Conservation (phyloP, 768 basidiomycete species). For the Xerocomus potaroensis region DNA sequence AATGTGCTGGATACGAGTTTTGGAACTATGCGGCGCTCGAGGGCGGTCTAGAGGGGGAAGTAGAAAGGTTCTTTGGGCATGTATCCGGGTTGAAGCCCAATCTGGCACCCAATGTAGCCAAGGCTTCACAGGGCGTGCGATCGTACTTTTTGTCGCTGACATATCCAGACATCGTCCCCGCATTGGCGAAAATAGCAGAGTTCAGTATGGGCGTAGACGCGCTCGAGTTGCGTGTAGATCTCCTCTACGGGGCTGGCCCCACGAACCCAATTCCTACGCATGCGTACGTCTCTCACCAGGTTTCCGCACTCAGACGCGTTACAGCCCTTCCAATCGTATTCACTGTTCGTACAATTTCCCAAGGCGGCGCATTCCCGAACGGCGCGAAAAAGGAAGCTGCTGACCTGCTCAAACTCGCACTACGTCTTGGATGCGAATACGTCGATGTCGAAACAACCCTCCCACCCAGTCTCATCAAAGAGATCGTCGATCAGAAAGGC, state of each 20-base stretch:
- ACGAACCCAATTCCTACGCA: constrained; percentile 57
- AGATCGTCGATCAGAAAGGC: constrained; percentile 61
- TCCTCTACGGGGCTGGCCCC: constrained; percentile 57
- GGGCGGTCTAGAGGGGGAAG: constrained; percentile 46
- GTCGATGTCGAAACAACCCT: constrained; percentile 86
- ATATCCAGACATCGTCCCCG: constrained; percentile 78
- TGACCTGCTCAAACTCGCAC: constrained; percentile 70
- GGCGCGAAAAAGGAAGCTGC: constrained; percentile 64
- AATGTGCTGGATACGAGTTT: constrained; percentile 81
- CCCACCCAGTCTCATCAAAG: constrained; percentile 56
- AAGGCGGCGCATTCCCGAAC: constrained; percentile 92
- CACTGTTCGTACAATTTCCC: constrained; percentile 82
- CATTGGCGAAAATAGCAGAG: constrained; percentile 63
- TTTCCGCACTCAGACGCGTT: constrained; percentile 70
- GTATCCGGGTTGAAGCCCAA: constrained; percentile 73
- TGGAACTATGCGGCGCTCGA: constrained; percentile 59
- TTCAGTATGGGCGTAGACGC: constrained; percentile 85
- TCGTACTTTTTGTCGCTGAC: constrained; percentile 93
- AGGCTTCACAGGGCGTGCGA: constrained; percentile 42
- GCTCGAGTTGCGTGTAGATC: constrained; percentile 90
- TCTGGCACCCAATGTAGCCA: constrained; percentile 45
- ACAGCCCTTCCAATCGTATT: constrained; percentile 86
- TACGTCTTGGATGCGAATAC: constrained; percentile 87
- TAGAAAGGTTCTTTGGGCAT: constrained; percentile 84
- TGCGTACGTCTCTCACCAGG: constrained; percentile 74